Evolutionary conservation across 1,284 basidiomycete species (phyloP).

Genomic region (Austroboletus novae-zelandiae): DNA sequence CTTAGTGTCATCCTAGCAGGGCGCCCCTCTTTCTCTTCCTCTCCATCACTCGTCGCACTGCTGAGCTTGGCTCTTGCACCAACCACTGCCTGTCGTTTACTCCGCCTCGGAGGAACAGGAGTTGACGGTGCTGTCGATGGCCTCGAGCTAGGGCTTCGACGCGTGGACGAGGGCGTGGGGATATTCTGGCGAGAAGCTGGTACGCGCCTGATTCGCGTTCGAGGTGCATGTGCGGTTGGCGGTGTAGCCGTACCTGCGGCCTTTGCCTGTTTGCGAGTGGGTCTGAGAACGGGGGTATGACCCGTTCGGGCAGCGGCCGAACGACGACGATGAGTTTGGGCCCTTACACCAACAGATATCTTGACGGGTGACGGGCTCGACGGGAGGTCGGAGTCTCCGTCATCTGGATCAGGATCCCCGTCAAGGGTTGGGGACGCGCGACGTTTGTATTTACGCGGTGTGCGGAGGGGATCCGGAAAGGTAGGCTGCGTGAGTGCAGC

Average conservation of each 20-base stretch:
- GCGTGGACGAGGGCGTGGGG: slow-evolving; percentile 27
- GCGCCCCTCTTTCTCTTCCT: slow-evolving; percentile 3
- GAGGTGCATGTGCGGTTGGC: not conserved
- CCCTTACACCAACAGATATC: slow-evolving; percentile 13
- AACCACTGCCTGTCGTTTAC: slow-evolving; percentile 25
- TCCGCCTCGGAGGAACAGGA: slow-evolving; percentile 26
- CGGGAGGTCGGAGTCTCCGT: slow-evolving; percentile 7
- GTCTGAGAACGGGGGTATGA: slow-evolving; percentile 2
- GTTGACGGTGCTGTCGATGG: slow-evolving; percentile 17
- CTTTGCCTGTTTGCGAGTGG: slow-evolving; percentile 16
- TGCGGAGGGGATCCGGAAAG: slow-evolving; percentile 27
- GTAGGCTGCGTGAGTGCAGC: slow-evolving; percentile 9
- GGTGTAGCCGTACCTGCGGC: not conserved
- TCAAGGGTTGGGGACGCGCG: slow-evolving; percentile 7
- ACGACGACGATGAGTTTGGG: slow-evolving; percentile 8
- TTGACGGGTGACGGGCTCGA: slow-evolving; percentile 33
- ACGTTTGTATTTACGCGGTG: slow-evolving; percentile 30
- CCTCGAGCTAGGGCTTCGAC: slow-evolving; percentile 4
- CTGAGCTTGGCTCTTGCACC: slow-evolving; percentile 10
- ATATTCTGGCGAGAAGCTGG: slow-evolving; percentile 21
- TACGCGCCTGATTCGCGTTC: slow-evolving; percentile 8
- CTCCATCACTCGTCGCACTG: slow-evolving; percentile 2
- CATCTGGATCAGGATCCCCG: slow-evolving; percentile 6
- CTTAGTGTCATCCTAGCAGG: slow-evolving; percentile 19
- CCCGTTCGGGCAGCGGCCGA: not conserved